A percentile compares a stretch with the other conserved stretches of the same genome.
phyloP scores from a whole-genome alignment of 768 basidiomycete genomes.

The Suillus subaureus region DNA sequence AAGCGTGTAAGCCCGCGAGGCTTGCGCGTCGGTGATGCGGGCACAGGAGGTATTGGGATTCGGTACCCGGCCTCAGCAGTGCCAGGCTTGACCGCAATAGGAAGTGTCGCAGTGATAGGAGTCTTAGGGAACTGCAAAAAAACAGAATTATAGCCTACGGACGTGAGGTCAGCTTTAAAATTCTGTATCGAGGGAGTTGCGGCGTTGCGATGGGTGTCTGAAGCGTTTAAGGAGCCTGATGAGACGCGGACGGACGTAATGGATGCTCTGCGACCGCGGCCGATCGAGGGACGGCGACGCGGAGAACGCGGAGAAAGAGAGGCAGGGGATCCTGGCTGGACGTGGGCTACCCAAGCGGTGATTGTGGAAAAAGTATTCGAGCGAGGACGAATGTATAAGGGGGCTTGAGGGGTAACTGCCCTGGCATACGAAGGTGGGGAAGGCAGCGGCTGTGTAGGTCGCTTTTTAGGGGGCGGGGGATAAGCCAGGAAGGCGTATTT shows the following conservation, averaged over 20 bases:
- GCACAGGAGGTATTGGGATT: constrained; percentile 21
- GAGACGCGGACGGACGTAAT: constrained; percentile 40
- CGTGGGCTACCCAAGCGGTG: constrained; percentile 60
- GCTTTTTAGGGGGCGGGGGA: constrained; percentile 39
- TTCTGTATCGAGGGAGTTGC: constrained; percentile 50
- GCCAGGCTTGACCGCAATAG: constrained; percentile 15
- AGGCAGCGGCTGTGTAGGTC: constrained; percentile 35
- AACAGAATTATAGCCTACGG: constrained; percentile 66
- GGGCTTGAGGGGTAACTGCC: constrained; percentile 16
- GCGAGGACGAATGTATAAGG: constrained; percentile 29
- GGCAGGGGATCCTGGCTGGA: constrained; percentile 70
- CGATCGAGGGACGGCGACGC: constrained; percentile 37
- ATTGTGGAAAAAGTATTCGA: constrained; percentile 54
- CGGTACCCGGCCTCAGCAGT: constrained; percentile 13
- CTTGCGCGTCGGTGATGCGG: constrained; percentile 16
- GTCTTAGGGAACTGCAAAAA: constrained; percentile 62
- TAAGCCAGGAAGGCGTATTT: constrained; percentile 48
- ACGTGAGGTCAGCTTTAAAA: constrained; percentile 54
- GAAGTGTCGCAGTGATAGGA: constrained; percentile 33
- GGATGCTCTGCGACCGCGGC: constrained; percentile 34
- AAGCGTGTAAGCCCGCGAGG: constrained; percentile 44
- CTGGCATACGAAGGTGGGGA: constrained; percentile 10
- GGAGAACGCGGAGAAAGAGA: constrained; percentile 43
- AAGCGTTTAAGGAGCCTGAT: constrained; percentile 48
- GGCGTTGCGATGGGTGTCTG: constrained; percentile 29